phyloP scores from a whole-genome alignment of 495 filamentous ascomycete genomes.

The Rostrohypoxylon terebratum region DNA sequence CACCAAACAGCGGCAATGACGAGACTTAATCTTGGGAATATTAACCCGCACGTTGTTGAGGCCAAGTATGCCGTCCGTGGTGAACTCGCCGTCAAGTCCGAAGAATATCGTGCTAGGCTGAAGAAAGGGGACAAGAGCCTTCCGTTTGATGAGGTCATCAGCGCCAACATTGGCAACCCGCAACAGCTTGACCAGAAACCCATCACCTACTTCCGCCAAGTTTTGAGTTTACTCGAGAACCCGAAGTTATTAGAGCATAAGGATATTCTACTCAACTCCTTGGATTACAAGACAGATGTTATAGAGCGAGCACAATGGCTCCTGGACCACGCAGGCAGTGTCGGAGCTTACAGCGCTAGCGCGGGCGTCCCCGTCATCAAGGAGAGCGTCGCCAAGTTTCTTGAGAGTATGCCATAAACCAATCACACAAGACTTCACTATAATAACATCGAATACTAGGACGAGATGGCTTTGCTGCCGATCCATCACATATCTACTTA shows the following conservation, averaged over 20 bases:
- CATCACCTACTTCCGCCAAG: slow-evolving; percentile 98
- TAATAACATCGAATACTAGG: slow-evolving; percentile 54
- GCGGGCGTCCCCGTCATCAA: slow-evolving; percentile 87
- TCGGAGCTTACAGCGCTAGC: slow-evolving; percentile 95
- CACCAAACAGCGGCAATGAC: slow-evolving; percentile 63
- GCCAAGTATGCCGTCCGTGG: slow-evolving; percentile 98
- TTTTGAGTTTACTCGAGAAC: slow-evolving; percentile 93
- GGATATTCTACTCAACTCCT: slow-evolving; percentile 71
- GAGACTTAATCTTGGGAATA: slow-evolving; percentile 84
- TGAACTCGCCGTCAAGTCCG: slow-evolving; percentile 89
- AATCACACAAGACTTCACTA: slow-evolving; percentile 8
- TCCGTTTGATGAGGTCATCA: slow-evolving; percentile 91
- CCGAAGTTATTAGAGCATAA: slow-evolving; percentile 82
- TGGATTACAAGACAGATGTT: slow-evolving; percentile 90
- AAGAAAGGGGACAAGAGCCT: slow-evolving; percentile 66
- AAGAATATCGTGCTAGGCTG: slow-evolving; percentile 84
- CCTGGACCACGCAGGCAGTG: slow-evolving; percentile 83
- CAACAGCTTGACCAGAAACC: slow-evolving; percentile 99
- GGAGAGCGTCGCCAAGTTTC: slow-evolving; percentile 90
- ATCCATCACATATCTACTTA: slow-evolving; percentile 83
- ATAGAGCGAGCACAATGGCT: slow-evolving; percentile 83
- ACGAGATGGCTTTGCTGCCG: slow-evolving; percentile 87
- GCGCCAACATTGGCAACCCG: slow-evolving; percentile 98
- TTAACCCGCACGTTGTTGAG: slow-evolving; percentile 84
- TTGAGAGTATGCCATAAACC: slow-evolving; percentile 71